Percentiles rank a stretch among this genome's conserved stretches.
phyloP scores from a whole-genome alignment of 2,329 filamentous ascomycete species.

The Trichoderma aggressivum region DNA sequence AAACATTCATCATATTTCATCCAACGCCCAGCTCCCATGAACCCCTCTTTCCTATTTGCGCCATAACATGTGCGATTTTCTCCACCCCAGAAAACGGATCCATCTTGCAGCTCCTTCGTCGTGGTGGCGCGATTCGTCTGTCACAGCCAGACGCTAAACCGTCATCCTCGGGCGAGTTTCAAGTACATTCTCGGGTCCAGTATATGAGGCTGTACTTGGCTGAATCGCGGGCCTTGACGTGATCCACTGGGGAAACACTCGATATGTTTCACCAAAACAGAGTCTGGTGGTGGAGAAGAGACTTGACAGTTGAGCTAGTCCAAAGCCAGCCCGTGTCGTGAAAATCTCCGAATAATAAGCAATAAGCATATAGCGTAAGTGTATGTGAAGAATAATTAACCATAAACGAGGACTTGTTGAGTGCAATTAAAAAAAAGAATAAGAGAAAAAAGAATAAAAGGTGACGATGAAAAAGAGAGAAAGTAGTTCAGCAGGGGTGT shows the following conservation, averaged over 20 bases:
- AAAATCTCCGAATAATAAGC: background rate
- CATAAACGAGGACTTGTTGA: background rate
- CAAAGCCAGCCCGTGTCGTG: background rate
- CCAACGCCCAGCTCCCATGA: background rate
- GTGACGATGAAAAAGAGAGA: background rate
- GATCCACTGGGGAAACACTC: background rate
- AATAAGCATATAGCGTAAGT: background rate
- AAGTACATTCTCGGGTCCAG: background rate
- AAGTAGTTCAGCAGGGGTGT: background rate
- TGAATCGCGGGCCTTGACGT: background rate
- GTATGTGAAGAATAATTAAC: background rate
- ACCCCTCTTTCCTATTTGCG: conserved; percentile 1
- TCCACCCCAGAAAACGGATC: background rate
- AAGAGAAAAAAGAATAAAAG: background rate
- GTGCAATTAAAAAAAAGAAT: background rate
- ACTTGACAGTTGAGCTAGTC: background rate
- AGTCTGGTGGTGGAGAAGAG: background rate
- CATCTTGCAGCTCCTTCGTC: background rate
- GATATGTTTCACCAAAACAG: background rate
- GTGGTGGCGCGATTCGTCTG: background rate
- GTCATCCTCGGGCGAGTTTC: background rate
- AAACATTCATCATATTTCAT: background rate
- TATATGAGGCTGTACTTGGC: background rate
- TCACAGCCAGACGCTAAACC: background rate
- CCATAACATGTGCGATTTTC: background rate